Base-by-base conservation (phyloP, 129 eudicot species). In the Flaveria ramosissima region DNA sequence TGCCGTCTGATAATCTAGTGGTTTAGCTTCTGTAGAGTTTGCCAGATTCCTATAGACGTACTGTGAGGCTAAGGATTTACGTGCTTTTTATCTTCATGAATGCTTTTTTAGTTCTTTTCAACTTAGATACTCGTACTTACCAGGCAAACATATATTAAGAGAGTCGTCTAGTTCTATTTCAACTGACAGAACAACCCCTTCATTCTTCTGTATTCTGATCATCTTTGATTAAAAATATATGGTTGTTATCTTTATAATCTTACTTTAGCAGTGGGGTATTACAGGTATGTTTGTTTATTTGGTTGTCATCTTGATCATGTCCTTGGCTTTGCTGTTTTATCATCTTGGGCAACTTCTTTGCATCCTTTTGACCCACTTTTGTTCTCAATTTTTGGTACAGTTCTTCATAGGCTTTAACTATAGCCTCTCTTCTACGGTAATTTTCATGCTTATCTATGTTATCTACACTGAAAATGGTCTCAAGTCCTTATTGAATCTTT, bases 181-280 rank as follows among this genome's bases (percentile, higher is more conserved):
- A n/a, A 42, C 15, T 1, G 30, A 67, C 72, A 42, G 30, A 42
- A 42, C 19, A 10, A 66, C 45, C 46, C 68, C 71, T 65, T 65
- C 8, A 36, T 2, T 67, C 2, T 42, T 67, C 27, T 41, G 53
- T 16, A 30, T 2, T 10, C 9, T 42, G 13, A 17, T 42, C 2
- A 66, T 39, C 16, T 39, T 67, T 67, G n/a, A 41, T 67, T 36
- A 19, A 17, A 67, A 67, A 41, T 41, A 64, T 42, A 4, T 68
- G 72, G 32, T 1, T 42, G 52, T 42, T 30, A n/a, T 68, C 4
- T 41, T 67, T 19, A 42, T 42, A 30, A 9, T 26, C 72, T 67
- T 67, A 12, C 12, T 65, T 41, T 65, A 30, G 48, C 50, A 36
- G 41, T 36, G 41, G 41, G 41, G 6, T 6, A 36, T 36, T 36